Conservation (phyloP, 768 basidiomycete species). For the Boletus speciosus region DNA sequence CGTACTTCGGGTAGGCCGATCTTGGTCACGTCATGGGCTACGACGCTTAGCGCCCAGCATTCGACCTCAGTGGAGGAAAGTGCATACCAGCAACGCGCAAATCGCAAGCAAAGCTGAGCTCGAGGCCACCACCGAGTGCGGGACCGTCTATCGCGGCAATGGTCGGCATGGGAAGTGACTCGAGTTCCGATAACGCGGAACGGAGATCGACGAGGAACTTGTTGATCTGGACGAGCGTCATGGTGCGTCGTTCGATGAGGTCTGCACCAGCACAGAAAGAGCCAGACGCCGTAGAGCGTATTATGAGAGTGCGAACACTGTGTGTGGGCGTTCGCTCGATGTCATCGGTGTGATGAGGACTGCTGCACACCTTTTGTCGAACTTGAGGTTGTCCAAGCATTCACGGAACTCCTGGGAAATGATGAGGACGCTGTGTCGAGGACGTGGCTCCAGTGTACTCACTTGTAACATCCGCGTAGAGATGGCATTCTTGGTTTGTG, state of each 20-base stretch:
- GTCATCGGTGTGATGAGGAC: not conserved
- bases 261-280: slow-evolving; percentile 94
- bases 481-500: slow-evolving; percentile 84
- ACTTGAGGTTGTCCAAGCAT: slow-evolving; percentile 61
- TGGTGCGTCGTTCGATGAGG: slow-evolving; percentile 77
- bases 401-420: slow-evolving; percentile 62
- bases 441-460: slow-evolving; percentile 3
- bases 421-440: slow-evolving; percentile 1
- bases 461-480: slow-evolving; percentile 71
- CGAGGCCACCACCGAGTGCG: slow-evolving; percentile 90
- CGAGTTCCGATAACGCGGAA: slow-evolving; percentile 67
- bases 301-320: slow-evolving; percentile 74
- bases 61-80: not conserved
- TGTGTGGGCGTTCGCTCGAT: not conserved
- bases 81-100: slow-evolving; percentile 78
- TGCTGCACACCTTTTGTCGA: slow-evolving; percentile 55
- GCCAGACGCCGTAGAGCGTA: slow-evolving; percentile 74
- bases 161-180: slow-evolving; percentile 81
- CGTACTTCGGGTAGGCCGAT: slow-evolving; percentile 82
- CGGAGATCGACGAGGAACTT: slow-evolving; percentile 78
- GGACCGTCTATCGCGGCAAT: slow-evolving; percentile 92
- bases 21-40: slow-evolving; percentile 69
- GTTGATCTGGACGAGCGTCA: slow-evolving; percentile 70
- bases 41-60: not conserved
- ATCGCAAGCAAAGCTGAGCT: slow-evolving; percentile 86